Base-by-base conservation (phyloP, 345 rosid species). In the Aquilaria sinensis region DNA sequence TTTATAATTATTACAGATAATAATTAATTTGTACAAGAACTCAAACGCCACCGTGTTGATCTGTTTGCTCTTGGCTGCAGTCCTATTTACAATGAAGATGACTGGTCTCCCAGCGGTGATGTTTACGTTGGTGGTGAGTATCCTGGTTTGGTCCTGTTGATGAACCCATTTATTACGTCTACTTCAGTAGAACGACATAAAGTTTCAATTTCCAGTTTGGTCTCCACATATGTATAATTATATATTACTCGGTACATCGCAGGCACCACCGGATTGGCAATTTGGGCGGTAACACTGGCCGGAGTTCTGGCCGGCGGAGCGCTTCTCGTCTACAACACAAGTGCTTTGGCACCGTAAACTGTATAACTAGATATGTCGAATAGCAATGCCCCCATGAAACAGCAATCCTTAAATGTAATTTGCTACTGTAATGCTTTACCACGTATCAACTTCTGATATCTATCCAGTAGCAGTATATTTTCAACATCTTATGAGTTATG, bases 251-350 rank as follows among this genome's bases (percentile, higher is more conserved):
- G 30, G 45, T 4, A 4, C 10, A 4, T 54, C 66, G 65, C 81
- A 83, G 95, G 95, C 2, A 2, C 63, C 0, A 88, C 93, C 30
- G 97, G 99, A 2, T 85, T 94, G 80, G 86, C 85, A 8, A 94
- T 94, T 53, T 94, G 99, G 97, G 99, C 97, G 0, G 88, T 86
- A 16, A 94, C 99, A 33, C 78, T 94, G 9, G 64, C 74, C 33
- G 97, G 93, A 0, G 33, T 94, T 31, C 99, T 90, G 0, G 88
- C 91, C 6, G 96, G 96, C 58, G 96, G 96, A 34, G 97, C 88
- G 32, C 96, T 86, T 69, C 95, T 88, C 47, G 99, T 90, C 43
- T 90, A 90, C 96, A 90, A 62, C 86, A 90, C 97, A n/a, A 94
- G 99, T 80, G 97, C 97, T 58, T 83, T 90, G 93, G 73, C 54